phyloP scores from a whole-genome alignment of 306 rosid species.

The Astragalus glycyphyllos region DNA sequence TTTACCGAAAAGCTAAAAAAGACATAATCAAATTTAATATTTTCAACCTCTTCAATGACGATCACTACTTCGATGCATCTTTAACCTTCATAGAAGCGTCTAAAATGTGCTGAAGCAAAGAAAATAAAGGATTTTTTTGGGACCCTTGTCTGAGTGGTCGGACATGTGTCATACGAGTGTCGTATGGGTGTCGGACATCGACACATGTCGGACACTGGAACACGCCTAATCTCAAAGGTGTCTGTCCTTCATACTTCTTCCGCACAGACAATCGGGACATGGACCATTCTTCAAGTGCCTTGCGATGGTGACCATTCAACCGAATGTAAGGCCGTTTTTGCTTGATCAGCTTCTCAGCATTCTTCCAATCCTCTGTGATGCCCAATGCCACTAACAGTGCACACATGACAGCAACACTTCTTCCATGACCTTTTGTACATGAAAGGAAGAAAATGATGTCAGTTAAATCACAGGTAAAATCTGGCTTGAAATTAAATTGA shows the following conservation, averaged over 20 bases:
- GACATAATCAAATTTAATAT: too few relatives aligned
- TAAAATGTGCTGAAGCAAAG: too few relatives aligned
- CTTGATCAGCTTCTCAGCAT: conserved; percentile 76
- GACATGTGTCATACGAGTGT: too few relatives aligned
- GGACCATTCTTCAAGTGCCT: conserved; percentile 90
- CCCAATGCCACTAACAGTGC: conserved; percentile 89
- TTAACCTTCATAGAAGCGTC: too few relatives aligned
- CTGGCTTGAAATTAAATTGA: conserved; percentile 11
- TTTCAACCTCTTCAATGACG: too few relatives aligned
- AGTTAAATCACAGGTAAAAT: conserved; percentile 26
- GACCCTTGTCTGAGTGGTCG: too few relatives aligned
- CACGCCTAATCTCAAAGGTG: too few relatives aligned
- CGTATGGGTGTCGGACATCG: too few relatives aligned
- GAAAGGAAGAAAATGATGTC: background rate
- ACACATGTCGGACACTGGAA: too few relatives aligned
- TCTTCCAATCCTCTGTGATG: conserved; percentile 82
- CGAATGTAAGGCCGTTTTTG: conserved; percentile 74
- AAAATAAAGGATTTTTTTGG: too few relatives aligned
- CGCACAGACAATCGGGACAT: conserved; percentile 60
- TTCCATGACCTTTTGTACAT: conserved; percentile 75
- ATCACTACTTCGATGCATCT: too few relatives aligned
- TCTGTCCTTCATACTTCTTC: conserved; percentile 43
- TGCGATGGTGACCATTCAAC: conserved; percentile 80
- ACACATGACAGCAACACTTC: conserved; percentile 95
- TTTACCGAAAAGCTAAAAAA: too few relatives aligned